Evolutionary conservation across 73 alveolate species (phyloP), one percentile per base, ranked within the genome.

Genomic region (Uronychia setigera): DNA sequence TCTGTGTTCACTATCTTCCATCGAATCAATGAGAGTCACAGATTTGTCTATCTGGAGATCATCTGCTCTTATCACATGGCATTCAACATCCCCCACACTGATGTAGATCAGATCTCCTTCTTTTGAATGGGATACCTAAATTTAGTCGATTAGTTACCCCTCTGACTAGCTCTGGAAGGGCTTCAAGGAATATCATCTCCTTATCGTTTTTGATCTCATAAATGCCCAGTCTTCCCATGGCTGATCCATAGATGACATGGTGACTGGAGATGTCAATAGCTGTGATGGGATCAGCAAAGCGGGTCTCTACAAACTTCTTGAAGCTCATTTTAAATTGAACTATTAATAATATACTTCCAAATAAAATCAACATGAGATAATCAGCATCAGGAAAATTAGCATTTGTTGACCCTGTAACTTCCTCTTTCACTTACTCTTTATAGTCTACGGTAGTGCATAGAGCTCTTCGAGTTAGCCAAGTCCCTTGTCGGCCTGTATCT

Each of bases 251-350:
- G 35, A 89, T 84, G 30, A 89, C 81, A 59, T 77, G 57, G 33
- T 76, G 32, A 0, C 1, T 59, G 1, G 89, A 76, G 31, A 89
- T 35, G 29, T 84, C 86, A 25, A 89, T 14, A 1, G 94, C 94
- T 0, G 94, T 89, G 29, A 89, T 86, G 33, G 94, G 94, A 57
- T 89, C 94, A 1, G 94, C 94, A 78, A 89, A 89, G 32, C 94
- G 76, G 28, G 88, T 89, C 76, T 89, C 94, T 28, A 79, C 74
- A 29, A 89, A 58, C 30, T 77, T 88, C 29, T 67, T 58, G 60
- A 88, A 76, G 32, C 76, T 76, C 94, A 88, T 82, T 74, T 87
- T 58, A 33, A 60, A 1, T 81, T 28, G 11, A 35, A 33, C 60
- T 33, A 11, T 33, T 80, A 5, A 19, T 80, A 9, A 30, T 30